Evolutionary conservation across 2,329 filamentous ascomycete species (phyloP), one percentile per base, ranked within the genome.

Genomic region (Clonostachys chloroleuca): DNA sequence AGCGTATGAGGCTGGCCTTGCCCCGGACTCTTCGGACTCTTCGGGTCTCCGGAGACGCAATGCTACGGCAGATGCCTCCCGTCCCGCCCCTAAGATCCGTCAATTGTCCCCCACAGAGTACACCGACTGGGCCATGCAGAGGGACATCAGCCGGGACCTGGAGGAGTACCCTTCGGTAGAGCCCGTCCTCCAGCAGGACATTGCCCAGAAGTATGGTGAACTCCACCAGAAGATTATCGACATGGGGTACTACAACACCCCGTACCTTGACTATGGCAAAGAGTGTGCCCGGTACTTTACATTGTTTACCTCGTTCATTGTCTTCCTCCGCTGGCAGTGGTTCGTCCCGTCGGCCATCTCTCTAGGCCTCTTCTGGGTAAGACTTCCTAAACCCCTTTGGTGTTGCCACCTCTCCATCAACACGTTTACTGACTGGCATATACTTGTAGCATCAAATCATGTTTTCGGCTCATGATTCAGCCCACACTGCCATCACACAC

Each of bases 381-480:
- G 62, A 59, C 24, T 5, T 35, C 24, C 17, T 30, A 30, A 10
- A 30, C 24, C 24, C 24, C 6, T 24, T 10, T 30, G 24, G 24
- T 30, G 24, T 30, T 30, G 24, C 3, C 9, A 30, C 24, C 24
- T 30, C 6, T 30, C n/a, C 13, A 40, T 34, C 18, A 9, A 4
- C 13, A 2, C 2, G n/a, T 17, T 41, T 17, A 44, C 52, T 58
- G 47, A 59, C 60, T 41, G 44, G 17, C 35, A 43, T 8, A 34
- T n/a, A 20, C 43, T 34, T 44, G 12, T 52, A 79, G 80, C 81
- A 85, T 56, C 82, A 85, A 66, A 78, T 86, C 65, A 84, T 86
- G 78, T 86, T 86, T 61, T 75, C 77, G 1, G 82, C 81, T 5
- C 82, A 86, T 56, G 83, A 86, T 54, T 81, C 81, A 10, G 82